Base-by-base conservation (phyloP, 2,329 filamentous ascomycete genomes). In the Lachnellula willkommii region DNA sequence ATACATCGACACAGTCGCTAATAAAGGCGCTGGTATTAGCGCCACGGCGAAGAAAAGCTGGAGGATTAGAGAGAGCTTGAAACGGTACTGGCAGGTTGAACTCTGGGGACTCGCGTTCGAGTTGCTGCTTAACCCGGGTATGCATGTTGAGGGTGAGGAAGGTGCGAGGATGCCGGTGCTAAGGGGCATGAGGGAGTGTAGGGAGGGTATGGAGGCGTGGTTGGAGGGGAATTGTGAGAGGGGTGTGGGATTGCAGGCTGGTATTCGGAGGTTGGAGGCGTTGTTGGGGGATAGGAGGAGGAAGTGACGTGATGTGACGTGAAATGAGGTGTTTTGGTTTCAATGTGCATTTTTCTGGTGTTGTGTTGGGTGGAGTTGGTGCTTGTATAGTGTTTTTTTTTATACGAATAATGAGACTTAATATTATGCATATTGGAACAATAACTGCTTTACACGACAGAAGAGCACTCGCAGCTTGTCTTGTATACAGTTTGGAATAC, bases 1-100 rank as follows among this genome's bases (percentile, higher is more conserved):
- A 68, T 97, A 97, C 73, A 94, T 99, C 66, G 90, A 96, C 69
- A 95, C 90, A 0, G 74, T 80, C 52, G 78, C 80, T 37, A 78
- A 65, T 76, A 80, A 64, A 46, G 56, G 75, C 28, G 79, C 78
- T 15, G 79, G 78, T 1, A 72, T 86, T 2, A 81, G 81, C n/a
- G 77, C 77, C 3, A 74, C 72, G 2, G 76, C 73, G 1, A 70
- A 72, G 7, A 85, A 88, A 68, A 84, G 79, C 48, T 97, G 96
- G 74, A 83, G 81, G 60, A 84, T 96, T 62, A 82, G 87, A 51
- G 93, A 96, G 72, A 82, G 78, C 14, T 74, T 97, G 58, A 99
- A 99, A 77, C 76, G 94, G 46, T 99, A 99, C 73, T 99, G 94
- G 94, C 92, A 97, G 77, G 88, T 85, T 49, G 91, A 96, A 50